phyloP scores from a whole-genome alignment of 2,329 filamentous ascomycete species.

The Ophiostoma quercus region DNA sequence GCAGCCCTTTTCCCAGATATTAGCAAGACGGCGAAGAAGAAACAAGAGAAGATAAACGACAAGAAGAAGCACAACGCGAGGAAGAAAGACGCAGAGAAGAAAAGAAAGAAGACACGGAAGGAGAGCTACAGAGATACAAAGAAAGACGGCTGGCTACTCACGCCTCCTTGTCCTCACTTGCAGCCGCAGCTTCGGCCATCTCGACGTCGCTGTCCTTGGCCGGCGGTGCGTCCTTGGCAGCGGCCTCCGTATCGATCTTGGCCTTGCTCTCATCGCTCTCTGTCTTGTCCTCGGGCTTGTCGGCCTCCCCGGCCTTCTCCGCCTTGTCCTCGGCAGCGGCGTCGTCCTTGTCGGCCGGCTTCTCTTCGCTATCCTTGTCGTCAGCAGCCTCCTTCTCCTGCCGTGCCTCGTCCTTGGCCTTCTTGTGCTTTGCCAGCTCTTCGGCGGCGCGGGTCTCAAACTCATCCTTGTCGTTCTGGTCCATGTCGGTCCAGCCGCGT shows the following conservation, averaged over 20 bases:
- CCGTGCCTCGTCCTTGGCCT: conserved; percentile 37
- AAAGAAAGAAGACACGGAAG: not conserved
- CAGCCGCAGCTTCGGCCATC: conserved; percentile 36
- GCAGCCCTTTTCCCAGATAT: not conserved
- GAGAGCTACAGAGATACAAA: not conserved
- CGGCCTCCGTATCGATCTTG: not conserved
- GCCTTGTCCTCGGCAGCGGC: not conserved
- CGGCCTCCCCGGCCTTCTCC: conserved; percentile 17
- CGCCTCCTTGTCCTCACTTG: conserved; percentile 28
- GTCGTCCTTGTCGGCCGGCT: conserved; percentile 15
- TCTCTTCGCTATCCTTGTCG: conserved; percentile 16
- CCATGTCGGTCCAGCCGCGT: conserved; percentile 51
- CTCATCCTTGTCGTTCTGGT: conserved; percentile 46
- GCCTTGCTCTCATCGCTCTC: not conserved
- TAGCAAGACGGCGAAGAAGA: not conserved
- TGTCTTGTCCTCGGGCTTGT: conserved; percentile 16
- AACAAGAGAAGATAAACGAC: not conserved
- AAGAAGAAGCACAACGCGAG: not conserved
- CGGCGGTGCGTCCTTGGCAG: not conserved
- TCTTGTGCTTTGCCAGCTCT: conserved; percentile 39
- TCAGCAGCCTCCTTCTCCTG: conserved; percentile 20
- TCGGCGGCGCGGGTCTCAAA: conserved; percentile 43
- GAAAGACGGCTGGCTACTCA: conserved; percentile 10
- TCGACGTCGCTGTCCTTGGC: conserved; percentile 46
- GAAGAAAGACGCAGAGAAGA: not conserved